Conservation (phyloP, 2,329 filamentous ascomycete genomes). For the Exophiala lecanii-corni region DNA sequence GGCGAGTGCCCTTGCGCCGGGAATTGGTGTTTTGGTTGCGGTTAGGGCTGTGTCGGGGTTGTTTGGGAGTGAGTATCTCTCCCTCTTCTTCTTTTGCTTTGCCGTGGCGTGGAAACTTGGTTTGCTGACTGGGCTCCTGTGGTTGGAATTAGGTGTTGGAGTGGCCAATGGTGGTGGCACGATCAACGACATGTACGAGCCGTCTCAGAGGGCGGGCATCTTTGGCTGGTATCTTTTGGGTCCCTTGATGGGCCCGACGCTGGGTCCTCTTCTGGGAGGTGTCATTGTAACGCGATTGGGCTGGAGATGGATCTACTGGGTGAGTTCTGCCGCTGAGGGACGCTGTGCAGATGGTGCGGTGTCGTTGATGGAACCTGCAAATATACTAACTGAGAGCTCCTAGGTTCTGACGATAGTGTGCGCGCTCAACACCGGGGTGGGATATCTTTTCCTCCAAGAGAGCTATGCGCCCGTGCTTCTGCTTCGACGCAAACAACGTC, state of each 20-base stretch:
- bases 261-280: constrained; percentile 36
- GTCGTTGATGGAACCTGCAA: constrained; percentile 42
- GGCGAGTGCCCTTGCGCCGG: constrained; percentile 44
- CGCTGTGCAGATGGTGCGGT: constrained; percentile 42
- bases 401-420: constrained; percentile 35
- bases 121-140: constrained; percentile 38
- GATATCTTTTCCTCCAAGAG: constrained; percentile 55
- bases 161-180: constrained; percentile 25
- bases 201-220: constrained; percentile 20
- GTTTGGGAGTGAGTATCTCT: constrained; percentile 41
- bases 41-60: constrained; percentile 46
- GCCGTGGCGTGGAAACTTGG: not conserved
- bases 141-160: constrained; percentile 30
- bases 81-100: too few relatives aligned
- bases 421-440: constrained; percentile 53
- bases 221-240: constrained; percentile 25
- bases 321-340: constrained; percentile 4
- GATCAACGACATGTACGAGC: constrained; percentile 23
- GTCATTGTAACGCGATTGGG: constrained; percentile 43
- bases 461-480: constrained; percentile 60
- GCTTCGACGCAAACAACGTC: constrained; percentile 47
- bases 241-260: constrained; percentile 17
- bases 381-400: constrained; percentile 41
- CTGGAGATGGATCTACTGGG: constrained; percentile 49
- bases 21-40: constrained; percentile 42